Evolutionary conservation across 495 filamentous ascomycete genomes (phyloP).

Genomic region (Penicillium bovifimosum): DNA sequence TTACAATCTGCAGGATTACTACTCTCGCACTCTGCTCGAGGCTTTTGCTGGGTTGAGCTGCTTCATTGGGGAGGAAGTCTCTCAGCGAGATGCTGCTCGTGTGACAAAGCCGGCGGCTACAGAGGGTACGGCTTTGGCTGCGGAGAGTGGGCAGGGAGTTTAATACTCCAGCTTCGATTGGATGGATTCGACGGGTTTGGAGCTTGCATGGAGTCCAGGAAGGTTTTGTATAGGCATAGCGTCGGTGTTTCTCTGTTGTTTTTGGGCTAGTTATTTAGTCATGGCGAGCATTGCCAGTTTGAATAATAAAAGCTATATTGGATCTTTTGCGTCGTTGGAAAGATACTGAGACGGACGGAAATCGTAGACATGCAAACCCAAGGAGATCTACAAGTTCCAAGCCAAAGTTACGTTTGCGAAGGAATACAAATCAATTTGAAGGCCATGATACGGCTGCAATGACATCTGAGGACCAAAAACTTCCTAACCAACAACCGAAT

Average conservation of each 20-base stretch:
- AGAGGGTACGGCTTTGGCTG: conserved; percentile 30
- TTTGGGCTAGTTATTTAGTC: not conserved
- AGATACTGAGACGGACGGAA: not conserved
- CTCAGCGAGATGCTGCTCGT: conserved; percentile 31
- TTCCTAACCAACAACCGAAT: conserved; percentile 4
- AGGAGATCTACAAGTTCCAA: not conserved
- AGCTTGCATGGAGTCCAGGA: not conserved
- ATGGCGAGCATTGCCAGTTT: not conserved
- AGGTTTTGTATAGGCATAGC: conserved; percentile 39
- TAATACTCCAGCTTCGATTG: not conserved
- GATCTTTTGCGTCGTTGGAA: not conserved
- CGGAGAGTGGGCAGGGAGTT: conserved; percentile 2
- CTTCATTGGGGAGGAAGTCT: conserved; percentile 73
- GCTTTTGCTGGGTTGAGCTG: conserved; percentile 86
- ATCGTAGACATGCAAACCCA: not conserved
- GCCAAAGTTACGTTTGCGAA: not conserved
- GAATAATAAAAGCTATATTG: not conserved
- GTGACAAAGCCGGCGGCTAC: conserved; percentile 24
- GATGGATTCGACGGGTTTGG: not conserved
- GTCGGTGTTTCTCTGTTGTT: conserved; percentile 37
- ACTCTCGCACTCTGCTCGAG: conserved; percentile 71
- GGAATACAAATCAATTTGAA: not conserved
- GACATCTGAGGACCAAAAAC: conserved; percentile 4
- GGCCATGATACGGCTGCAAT: not conserved
- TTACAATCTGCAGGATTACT: conserved; percentile 76